phyloP scores from a whole-genome alignment of 2,329 filamentous ascomycete genomes.

The Sclerotiophoma versabilis region DNA sequence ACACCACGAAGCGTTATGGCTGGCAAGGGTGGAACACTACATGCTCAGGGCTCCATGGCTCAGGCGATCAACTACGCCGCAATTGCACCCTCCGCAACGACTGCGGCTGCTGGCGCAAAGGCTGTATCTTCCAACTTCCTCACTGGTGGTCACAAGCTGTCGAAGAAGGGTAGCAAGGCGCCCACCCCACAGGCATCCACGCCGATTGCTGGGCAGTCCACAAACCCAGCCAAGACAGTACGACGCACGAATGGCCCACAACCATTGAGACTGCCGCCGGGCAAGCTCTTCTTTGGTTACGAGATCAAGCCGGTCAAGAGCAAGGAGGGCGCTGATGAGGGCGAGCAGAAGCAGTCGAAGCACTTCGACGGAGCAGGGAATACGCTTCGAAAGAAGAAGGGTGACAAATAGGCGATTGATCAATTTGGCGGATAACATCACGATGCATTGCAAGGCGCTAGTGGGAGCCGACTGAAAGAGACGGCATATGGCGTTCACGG shows the following conservation, averaged over 20 bases:
- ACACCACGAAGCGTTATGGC: constrained; percentile 77
- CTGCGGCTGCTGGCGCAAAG: constrained; percentile 67
- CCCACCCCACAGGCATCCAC: constrained; percentile 66
- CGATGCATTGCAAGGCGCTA: constrained; percentile 32
- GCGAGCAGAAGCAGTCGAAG: constrained; percentile 69
- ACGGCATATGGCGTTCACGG: constrained; percentile 17
- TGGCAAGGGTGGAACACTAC: constrained; percentile 73
- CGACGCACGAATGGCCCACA: constrained; percentile 78
- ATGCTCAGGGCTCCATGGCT: constrained; percentile 91
- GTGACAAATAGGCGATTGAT: constrained; percentile 40
- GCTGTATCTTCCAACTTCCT: constrained; percentile 79
- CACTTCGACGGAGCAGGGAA: constrained; percentile 83
- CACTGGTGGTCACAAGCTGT: constrained; percentile 80
- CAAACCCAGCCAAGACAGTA: constrained; percentile 51
- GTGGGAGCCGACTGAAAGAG: constrained; percentile 7
- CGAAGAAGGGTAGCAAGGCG: constrained; percentile 81
- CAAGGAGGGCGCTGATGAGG: constrained; percentile 65
- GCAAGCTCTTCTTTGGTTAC: constrained; percentile 97
- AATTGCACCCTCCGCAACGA: constrained; percentile 79
- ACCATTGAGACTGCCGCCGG: constrained; percentile 81
- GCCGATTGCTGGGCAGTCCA: constrained; percentile 67
- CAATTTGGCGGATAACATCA: constrained; percentile 1
- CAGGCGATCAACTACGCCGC: constrained; percentile 96
- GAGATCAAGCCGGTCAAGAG: constrained; percentile 88
- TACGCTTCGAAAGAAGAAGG: constrained; percentile 80